These are phyloP conservation scores for Aspergillus ochraceoroseus DNA, from an alignment of 2,329 filamentous ascomycete species.

Conservation along the genomic window DNA sequence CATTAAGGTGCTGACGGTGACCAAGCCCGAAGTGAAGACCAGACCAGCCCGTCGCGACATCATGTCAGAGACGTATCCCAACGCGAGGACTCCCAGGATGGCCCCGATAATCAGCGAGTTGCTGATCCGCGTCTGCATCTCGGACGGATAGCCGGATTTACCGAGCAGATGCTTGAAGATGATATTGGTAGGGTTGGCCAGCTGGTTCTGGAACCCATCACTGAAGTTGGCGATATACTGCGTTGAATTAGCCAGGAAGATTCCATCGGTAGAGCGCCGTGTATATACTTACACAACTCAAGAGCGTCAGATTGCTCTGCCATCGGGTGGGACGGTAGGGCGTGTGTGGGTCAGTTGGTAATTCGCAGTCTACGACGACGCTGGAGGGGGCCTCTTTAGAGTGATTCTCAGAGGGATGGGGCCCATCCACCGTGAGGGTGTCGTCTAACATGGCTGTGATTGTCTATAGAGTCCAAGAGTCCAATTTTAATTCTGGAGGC, in stretches of 20 bases:
- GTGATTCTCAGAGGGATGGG: too few species aligned
- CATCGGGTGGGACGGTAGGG: slow-evolving; percentile 23
- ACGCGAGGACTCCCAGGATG: slow-evolving; percentile 27
- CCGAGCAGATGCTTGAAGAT: slow-evolving; percentile 31
- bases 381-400: too few species aligned
- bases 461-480: too few species aligned
- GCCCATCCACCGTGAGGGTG: too few species aligned
- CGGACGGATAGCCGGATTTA: slow-evolving; percentile 20
- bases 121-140: slow-evolving; percentile 32
- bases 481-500: too few species aligned
- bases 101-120: slow-evolving; percentile 30
- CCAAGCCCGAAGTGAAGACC: slow-evolving; percentile 29
- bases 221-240: slow-evolving; percentile 34
- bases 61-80: slow-evolving; percentile 31
- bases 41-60: slow-evolving; percentile 27
- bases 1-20: slow-evolving; percentile 32
- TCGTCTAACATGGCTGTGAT: too few species aligned
- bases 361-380: slow-evolving; percentile 2
- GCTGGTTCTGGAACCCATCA: slow-evolving; percentile 30
- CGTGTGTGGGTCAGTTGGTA: slow-evolving; percentile 3
- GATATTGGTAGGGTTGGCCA: slow-evolving; percentile 34
- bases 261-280: neutral
- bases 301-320: slow-evolving; percentile 29
- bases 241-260: neutral
- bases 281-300: slow-evolving; percentile 31